Evolutionary conservation across 805 yeast species (phyloP).

Genomic region (Cyberlindnera galapagoensis): DNA sequence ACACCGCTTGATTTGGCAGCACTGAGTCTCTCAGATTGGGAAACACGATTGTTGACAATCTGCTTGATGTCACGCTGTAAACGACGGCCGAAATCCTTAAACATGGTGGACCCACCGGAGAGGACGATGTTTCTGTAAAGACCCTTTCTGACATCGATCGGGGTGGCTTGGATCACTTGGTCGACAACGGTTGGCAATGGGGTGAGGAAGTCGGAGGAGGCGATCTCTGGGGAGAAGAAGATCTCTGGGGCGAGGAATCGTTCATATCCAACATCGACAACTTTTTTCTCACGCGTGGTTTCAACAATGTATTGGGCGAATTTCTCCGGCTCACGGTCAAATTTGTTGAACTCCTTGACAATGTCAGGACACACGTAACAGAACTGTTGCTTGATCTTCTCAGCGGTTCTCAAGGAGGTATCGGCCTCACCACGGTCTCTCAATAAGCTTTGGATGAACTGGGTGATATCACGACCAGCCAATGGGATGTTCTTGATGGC

Average conservation of each 20-base stretch:
- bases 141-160: conserved; percentile 97
- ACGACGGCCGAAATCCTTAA: conserved; percentile 96
- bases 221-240: conserved; percentile 96
- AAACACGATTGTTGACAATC: conserved; percentile 84
- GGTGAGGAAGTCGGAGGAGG: conserved; percentile 88
- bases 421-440: conserved; percentile 97
- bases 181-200: conserved; percentile 97
- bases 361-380: conserved; percentile 98
- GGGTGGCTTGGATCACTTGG: conserved; percentile 88
- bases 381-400: conserved; percentile 90
- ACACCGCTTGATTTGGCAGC: conserved; percentile 81
- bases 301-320: conserved; percentile 92
- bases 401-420: conserved; percentile 92
- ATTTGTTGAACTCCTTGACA: conserved; percentile 91
- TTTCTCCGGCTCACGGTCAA: conserved; percentile 88
- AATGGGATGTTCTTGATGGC: conserved; percentile 96
- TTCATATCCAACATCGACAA: conserved; percentile 95
- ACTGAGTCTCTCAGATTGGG: conserved; percentile 68
- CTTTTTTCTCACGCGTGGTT: conserved; percentile 51
- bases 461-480: conserved; percentile 97
- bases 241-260: conserved; percentile 98
- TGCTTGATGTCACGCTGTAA: conserved; percentile 89
- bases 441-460: conserved; percentile 83
- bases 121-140: conserved; percentile 91
- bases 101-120: conserved; percentile 98